Evolutionary conservation across 352 stramenopile species (phyloP).

Genomic region (Phytophthora foliorum): DNA sequence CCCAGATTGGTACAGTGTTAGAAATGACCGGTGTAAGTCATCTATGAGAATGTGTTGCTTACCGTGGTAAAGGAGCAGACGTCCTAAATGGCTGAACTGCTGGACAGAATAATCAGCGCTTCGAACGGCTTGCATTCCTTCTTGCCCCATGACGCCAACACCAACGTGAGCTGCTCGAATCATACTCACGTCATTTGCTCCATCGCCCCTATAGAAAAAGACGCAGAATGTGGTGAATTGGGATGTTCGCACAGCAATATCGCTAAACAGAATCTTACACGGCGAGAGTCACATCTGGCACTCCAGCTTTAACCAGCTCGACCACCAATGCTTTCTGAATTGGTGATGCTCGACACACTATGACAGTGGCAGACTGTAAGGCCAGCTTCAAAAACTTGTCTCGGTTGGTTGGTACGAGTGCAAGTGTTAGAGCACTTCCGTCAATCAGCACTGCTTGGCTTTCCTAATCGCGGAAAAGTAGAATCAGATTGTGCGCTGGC

Average conservation of each 20-base stretch:
- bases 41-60: background rate
- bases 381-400: conserved; percentile 77
- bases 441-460: conserved; percentile 79
- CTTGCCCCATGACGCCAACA: conserved; percentile 97
- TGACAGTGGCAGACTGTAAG: conserved; percentile 81
- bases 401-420: conserved; percentile 63
- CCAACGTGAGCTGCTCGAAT: conserved; percentile 99
- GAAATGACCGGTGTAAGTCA: background rate
- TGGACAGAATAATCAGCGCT: conserved; percentile 86
- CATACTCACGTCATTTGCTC: conserved; percentile 99
- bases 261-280: conserved; percentile 76
- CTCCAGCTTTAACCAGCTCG: conserved; percentile 92
- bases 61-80: conserved; percentile 82
- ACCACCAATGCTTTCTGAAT: conserved; percentile 94
- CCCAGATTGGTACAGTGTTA: background rate
- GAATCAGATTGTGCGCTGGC: background rate
- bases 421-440: conserved; percentile 66
- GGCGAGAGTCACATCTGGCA: conserved; percentile 91
- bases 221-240: conserved; percentile 26
- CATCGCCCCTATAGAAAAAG: conserved; percentile 92
- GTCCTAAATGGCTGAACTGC: conserved; percentile 84
- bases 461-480: conserved; percentile 38
- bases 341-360: conserved; percentile 90
- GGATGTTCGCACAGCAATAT: background rate
- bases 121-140: conserved; percentile 93